Evolutionary conservation across 768 basidiomycete genomes (phyloP).

Genomic region (Leccinellum rugosiceps): DNA sequence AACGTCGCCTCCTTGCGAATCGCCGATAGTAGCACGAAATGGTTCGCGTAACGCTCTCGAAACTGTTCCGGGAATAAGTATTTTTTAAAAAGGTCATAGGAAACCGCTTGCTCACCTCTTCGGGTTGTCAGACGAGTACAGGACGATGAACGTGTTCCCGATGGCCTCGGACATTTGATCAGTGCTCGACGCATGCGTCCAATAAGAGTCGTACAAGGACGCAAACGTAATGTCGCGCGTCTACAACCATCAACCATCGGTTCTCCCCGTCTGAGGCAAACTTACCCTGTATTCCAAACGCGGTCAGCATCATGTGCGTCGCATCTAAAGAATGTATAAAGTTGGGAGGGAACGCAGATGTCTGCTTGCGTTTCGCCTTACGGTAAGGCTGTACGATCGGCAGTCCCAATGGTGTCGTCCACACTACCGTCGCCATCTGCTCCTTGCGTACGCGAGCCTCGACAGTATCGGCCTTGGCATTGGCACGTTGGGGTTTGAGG

Average conservation of each 20-base stretch:
- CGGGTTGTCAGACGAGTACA: conserved; percentile 84
- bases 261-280: conserved; percentile 3
- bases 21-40: conserved; percentile 57
- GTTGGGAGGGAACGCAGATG: conserved; percentile 97
- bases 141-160: conserved; percentile 87
- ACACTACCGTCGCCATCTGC: conserved; percentile 93
- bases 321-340: conserved; percentile 98
- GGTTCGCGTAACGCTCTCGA: conserved; percentile 69
- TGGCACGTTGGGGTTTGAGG: conserved; percentile 17
- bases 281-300: conserved; percentile 81
- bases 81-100: not conserved
- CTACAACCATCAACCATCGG: conserved; percentile 34
- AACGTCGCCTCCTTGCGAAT: conserved; percentile 38
- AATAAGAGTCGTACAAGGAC: conserved; percentile 98
- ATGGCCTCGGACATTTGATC: conserved; percentile 88
- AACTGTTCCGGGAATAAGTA: conserved; percentile 44
- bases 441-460: conserved; percentile 62
- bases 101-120: conserved; percentile 51
- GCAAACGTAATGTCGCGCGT: conserved; percentile 80
- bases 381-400: conserved; percentile 97
- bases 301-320: conserved; percentile 98
- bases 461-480: conserved; percentile 19
- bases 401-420: conserved; percentile 94
- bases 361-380: conserved; percentile 75
- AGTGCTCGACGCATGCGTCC: conserved; percentile 90